A percentile compares a stretch with the other conserved stretches of the same genome.
Conservation (phyloP, 768 basidiomycete genomes). For the Porpolomopsis calyptriformis region DNA sequence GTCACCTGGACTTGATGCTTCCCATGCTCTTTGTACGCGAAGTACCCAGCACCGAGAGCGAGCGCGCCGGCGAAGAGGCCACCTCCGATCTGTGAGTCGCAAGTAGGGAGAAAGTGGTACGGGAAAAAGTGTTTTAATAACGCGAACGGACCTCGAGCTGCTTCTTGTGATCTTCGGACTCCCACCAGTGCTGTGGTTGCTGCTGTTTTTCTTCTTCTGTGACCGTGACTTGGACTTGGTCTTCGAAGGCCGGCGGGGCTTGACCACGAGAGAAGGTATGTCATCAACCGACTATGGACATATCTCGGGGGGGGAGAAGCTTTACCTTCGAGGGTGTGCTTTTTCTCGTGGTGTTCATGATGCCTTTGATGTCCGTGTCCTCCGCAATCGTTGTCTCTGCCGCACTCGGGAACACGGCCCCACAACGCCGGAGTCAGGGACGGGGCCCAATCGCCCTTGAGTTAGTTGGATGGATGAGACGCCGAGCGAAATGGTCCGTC, state of each 20-base stretch:
- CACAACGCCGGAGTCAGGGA: slow-evolving; percentile 52
- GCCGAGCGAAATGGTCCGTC: too few species aligned
- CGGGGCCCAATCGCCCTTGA: slow-evolving; percentile 52
- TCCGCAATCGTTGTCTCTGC: slow-evolving; percentile 9
- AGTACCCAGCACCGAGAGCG: slow-evolving; percentile 37
- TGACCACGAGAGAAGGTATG: too few species aligned
- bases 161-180: slow-evolving; percentile 47
- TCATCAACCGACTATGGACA: slow-evolving; percentile 11
- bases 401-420: slow-evolving; percentile 35
- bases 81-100: slow-evolving; percentile 43
- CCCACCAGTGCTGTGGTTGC: slow-evolving; percentile 45
- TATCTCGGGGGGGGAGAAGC: slow-evolving; percentile 9
- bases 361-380: background rate
- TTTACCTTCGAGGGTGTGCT: slow-evolving; percentile 4
- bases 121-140: background rate
- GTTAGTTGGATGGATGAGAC: too few species aligned
- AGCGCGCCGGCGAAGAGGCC: slow-evolving; percentile 49
- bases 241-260: slow-evolving; percentile 10
- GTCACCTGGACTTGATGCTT: slow-evolving; percentile 48
- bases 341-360: background rate
- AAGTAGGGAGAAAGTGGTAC: background rate
- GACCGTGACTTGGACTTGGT: background rate
- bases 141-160: slow-evolving; percentile 38
- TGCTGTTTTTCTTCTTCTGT: slow-evolving; percentile 23
- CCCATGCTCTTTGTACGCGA: slow-evolving; percentile 45